Evolutionary conservation across 345 rosid genomes (phyloP).

Genomic region (Rhodomyrtus tomentosa): DNA sequence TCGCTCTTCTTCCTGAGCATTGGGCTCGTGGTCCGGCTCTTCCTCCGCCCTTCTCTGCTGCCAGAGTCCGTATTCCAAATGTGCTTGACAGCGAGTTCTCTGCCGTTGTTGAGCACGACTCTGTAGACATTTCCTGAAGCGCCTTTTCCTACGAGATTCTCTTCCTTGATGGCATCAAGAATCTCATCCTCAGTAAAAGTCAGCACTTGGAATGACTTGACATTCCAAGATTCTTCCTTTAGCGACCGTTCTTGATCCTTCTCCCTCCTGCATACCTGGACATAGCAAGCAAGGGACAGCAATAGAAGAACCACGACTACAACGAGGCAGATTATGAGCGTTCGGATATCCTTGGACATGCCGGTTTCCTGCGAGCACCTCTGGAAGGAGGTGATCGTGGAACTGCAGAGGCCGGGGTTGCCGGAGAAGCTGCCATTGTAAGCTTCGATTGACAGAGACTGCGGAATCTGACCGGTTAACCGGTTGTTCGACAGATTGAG

Average conservation of each 20-base stretch:
- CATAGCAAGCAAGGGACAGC: not conserved
- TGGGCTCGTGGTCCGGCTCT: constrained; percentile 40
- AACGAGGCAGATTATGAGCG: constrained; percentile 4
- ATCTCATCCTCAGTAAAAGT: constrained; percentile 19
- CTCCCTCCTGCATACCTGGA: not conserved
- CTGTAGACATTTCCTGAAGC: constrained; percentile 11
- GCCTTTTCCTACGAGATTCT: constrained; percentile 12
- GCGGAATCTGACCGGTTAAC: constrained; percentile 4
- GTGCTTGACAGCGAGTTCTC: constrained; percentile 10
- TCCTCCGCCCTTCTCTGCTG: constrained; percentile 8
- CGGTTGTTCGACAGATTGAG: constrained; percentile 11
- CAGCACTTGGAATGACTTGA: constrained; percentile 9
- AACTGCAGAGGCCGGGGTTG: constrained; percentile 12
- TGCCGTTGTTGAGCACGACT: constrained; percentile 1
- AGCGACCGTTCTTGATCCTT: not conserved
- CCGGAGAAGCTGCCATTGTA: constrained; percentile 14
- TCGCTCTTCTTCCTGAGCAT: constrained; percentile 26
- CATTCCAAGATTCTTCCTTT: constrained; percentile 13
- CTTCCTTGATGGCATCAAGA: constrained; percentile 9
- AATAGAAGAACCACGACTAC: not conserved
- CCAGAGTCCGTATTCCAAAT: constrained; percentile 19
- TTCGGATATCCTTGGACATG: not conserved
- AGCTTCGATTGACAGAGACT: constrained; percentile 7
- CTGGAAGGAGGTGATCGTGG: constrained; percentile 1
- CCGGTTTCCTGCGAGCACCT: not conserved